These are phyloP conservation scores for Roridomyces roridus DNA, from an alignment of 768 basidiomycete genomes.

Conservation along the genomic window DNA sequence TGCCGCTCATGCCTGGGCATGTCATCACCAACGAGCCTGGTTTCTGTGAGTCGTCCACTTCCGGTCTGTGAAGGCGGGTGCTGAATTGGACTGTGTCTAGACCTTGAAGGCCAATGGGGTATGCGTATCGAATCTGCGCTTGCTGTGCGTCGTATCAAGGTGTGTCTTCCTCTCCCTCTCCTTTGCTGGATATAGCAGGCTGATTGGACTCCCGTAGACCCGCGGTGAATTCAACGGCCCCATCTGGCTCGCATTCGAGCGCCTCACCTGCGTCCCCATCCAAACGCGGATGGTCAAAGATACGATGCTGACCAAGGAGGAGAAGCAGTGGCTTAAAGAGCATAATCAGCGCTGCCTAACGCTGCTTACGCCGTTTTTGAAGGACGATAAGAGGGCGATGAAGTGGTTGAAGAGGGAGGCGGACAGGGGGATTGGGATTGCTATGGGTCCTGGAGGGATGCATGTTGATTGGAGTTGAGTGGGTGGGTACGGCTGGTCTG, in stretches of 20 bases:
- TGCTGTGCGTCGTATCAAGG: constrained; percentile 69
- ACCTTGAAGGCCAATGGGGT: constrained; percentile 83
- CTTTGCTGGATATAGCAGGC: no score
- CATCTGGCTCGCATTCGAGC: constrained; percentile 89
- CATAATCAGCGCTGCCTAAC: constrained; percentile 81
- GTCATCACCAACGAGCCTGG: constrained; percentile 96
- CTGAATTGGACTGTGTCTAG: constrained; percentile 40
- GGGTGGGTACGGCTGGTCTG: neutral
- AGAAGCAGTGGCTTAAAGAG: constrained; percentile 89
- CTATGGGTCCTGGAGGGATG: constrained; percentile 71
- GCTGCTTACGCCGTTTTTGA: constrained; percentile 66
- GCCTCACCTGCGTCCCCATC: constrained; percentile 93
- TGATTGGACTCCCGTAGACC: constrained; percentile 51
- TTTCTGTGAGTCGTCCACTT: constrained; percentile 66
- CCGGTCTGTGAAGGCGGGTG: constrained; percentile 11
- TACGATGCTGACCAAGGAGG: constrained; percentile 81
- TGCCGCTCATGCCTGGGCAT: constrained; percentile 83
- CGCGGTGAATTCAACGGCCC: constrained; percentile 73
- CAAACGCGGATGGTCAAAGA: constrained; percentile 90
- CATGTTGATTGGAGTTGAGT: constrained; percentile 80
- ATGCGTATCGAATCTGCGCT: constrained; percentile 92
- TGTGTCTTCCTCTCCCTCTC: no score
- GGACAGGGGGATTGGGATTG: constrained; percentile 77
- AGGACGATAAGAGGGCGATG: constrained; percentile 80
- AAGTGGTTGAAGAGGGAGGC: constrained; percentile 83